Conservation (phyloP, 2,329 filamentous ascomycete species). For the Claviceps sp. region DNA sequence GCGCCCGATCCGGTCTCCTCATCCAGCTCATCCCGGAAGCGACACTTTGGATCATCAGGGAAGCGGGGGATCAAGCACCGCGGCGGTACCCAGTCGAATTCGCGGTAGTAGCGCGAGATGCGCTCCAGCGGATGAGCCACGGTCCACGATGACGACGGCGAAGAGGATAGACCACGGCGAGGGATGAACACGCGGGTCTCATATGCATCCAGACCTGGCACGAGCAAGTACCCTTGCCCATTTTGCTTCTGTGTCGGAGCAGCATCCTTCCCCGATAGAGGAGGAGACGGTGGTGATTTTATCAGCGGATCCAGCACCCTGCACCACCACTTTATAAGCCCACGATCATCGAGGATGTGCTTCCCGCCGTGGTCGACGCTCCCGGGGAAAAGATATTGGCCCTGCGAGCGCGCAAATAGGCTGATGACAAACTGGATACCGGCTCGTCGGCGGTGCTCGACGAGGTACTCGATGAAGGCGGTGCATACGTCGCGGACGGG, state of each 20-base stretch:
- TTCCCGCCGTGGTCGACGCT: slow-evolving; percentile 76
- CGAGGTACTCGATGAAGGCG: slow-evolving; percentile 63
- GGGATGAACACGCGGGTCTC: slow-evolving; percentile 75
- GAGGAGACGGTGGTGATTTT: slow-evolving; percentile 30
- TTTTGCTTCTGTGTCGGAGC: slow-evolving; percentile 28
- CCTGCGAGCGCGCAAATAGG: slow-evolving; percentile 81
- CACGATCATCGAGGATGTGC: slow-evolving; percentile 82
- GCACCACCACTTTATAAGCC: slow-evolving; percentile 93
- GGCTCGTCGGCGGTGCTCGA: slow-evolving; percentile 50
- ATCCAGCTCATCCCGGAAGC: slow-evolving; percentile 80
- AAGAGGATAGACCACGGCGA: slow-evolving; percentile 29
- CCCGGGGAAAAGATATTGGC: slow-evolving; percentile 88
- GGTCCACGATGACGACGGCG: slow-evolving; percentile 39
- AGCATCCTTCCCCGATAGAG: slow-evolving; percentile 20
- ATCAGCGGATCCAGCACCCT: slow-evolving; percentile 69
- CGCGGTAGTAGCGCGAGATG: slow-evolving; percentile 48
- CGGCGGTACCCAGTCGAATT: slow-evolving; percentile 51
- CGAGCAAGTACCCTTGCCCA: slow-evolving; percentile 56
- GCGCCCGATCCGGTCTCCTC: slow-evolving; percentile 53
- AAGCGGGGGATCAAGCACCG: slow-evolving; percentile 80
- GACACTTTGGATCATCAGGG: slow-evolving; percentile 88
- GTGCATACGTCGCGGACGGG: slow-evolving; percentile 62
- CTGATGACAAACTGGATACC: slow-evolving; percentile 64
- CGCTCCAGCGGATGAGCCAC: slow-evolving; percentile 58
- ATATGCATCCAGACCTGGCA: slow-evolving; percentile 73